A percentile compares a stretch with the other conserved stretches of the same genome.
Evolutionary conservation across 805 yeast genomes (phyloP).

Genomic region (Wickerhamomyces sydowiorum): DNA sequence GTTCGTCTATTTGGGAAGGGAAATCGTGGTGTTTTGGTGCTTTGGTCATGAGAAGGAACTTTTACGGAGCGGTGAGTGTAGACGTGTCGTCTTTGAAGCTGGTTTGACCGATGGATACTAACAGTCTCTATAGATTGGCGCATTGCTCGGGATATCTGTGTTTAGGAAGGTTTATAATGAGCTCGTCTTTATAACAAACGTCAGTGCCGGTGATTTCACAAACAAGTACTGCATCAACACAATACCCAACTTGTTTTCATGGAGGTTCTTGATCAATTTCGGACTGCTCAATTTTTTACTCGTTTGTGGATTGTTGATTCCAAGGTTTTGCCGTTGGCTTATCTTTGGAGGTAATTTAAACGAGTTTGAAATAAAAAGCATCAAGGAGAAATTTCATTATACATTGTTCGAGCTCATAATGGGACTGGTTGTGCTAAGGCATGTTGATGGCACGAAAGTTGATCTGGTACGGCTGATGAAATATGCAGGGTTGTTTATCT

Average conservation of each 20-base stretch:
- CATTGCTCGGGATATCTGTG: background rate
- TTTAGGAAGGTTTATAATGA: slow-evolving; percentile 2
- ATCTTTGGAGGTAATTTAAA: background rate
- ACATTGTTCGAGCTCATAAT: slow-evolving; percentile 4
- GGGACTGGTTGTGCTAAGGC: slow-evolving; percentile 2
- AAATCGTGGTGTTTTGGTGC: no score
- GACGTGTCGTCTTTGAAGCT: background rate
- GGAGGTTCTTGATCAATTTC: slow-evolving; percentile 1
- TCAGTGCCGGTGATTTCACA: background rate
- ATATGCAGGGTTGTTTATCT: slow-evolving; percentile 9
- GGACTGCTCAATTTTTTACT: slow-evolving; percentile 3
- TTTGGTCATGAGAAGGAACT: background rate
- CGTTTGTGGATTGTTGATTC: background rate
- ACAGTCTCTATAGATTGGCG: background rate
- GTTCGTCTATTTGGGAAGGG: no score
- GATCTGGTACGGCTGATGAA: background rate
- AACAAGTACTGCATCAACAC: background rate
- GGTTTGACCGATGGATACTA: background rate
- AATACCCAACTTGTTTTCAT: background rate
- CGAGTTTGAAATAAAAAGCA: background rate
- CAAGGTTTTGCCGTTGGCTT: background rate
- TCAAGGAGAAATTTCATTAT: slow-evolving; percentile 2
- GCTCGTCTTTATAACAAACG: background rate
- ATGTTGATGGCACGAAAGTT: background rate
- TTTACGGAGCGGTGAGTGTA: background rate